Conservation (phyloP, 495 filamentous ascomycete species). For the Daldinia bambusicola region DNA sequence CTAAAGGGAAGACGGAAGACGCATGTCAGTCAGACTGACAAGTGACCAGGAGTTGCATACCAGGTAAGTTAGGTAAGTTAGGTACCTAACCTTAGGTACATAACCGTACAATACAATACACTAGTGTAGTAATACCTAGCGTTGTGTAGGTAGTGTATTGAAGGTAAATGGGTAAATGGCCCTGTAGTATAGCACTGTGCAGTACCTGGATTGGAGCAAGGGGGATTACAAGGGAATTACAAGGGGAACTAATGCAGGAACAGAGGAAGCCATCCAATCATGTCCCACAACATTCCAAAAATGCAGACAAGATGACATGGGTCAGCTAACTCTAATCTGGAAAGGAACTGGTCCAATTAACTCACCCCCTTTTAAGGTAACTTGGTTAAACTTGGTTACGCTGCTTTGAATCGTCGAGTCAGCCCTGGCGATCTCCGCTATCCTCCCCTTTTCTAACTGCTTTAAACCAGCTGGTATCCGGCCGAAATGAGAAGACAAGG, state of each 20-base stretch:
- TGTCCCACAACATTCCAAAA: neutral
- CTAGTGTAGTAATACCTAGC: too few relatives aligned
- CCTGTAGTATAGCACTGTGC: conserved; percentile 28
- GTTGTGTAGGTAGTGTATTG: too few relatives aligned
- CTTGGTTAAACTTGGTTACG: conserved; percentile 19
- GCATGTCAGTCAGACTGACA: conserved; percentile 16
- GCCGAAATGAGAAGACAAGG: conserved; percentile 15
- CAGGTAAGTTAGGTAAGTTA: too few relatives aligned
- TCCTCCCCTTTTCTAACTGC: conserved; percentile 26
- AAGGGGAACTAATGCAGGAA: conserved; percentile 48
- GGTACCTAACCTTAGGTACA: too few relatives aligned
- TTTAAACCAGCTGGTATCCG: conserved; percentile 5
- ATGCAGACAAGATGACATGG: conserved; percentile 39
- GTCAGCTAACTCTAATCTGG: conserved; percentile 23
- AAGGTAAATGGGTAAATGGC: too few relatives aligned
- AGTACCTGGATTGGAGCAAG: conserved; percentile 24
- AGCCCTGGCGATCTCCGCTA: conserved; percentile 15
- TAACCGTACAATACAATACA: too few relatives aligned
- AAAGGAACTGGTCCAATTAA: conserved; percentile 26
- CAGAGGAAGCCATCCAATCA: conserved; percentile 35
- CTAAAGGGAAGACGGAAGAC: conserved; percentile 29
- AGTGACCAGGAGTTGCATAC: too few relatives aligned
- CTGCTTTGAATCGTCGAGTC: conserved; percentile 29
- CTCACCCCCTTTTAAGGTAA: conserved; percentile 11
- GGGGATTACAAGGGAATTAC: conserved; percentile 2